phyloP scores from a whole-genome alignment of 805 yeast species.

The Metschnikowia continentalis region DNA sequence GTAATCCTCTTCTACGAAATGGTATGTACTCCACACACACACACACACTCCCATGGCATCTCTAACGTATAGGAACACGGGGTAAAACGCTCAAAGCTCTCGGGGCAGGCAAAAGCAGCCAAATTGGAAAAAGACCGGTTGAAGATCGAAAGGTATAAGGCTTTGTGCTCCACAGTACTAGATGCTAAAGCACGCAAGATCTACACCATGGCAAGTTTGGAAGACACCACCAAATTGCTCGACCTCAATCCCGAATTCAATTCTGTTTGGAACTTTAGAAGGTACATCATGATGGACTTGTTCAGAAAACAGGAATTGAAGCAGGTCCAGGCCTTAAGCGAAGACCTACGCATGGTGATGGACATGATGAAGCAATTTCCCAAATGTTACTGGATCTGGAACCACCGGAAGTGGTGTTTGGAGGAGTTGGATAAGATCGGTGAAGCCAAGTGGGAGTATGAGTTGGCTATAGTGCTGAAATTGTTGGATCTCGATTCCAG shows the following conservation, averaged over 20 bases:
- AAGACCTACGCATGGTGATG: conserved; percentile 62
- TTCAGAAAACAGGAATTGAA: conserved; percentile 16
- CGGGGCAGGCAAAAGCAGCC: conserved; percentile 50
- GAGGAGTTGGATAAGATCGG: conserved; percentile 40
- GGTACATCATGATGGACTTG: conserved; percentile 54
- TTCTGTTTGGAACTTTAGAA: conserved; percentile 84
- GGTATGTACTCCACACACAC: conserved; percentile 5
- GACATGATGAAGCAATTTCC: conserved; percentile 62
- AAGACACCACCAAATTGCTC: conserved; percentile 54
- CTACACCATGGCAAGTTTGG: conserved; percentile 37
- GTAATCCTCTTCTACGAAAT: conserved; percentile 1
- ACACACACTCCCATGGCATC: background rate
- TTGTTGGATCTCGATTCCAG: conserved; percentile 71
- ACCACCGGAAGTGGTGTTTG: conserved; percentile 82
- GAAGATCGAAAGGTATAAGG: conserved; percentile 54
- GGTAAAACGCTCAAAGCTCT: conserved; percentile 54
- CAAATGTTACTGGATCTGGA: conserved; percentile 97
- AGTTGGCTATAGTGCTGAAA: conserved; percentile 64
- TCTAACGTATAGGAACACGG: conserved; percentile 56
- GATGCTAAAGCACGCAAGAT: conserved; percentile 16
- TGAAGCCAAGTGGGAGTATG: conserved; percentile 62
- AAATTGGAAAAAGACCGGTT: conserved; percentile 56
- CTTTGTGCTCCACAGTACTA: conserved; percentile 44
- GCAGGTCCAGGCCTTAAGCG: conserved; percentile 27
- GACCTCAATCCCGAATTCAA: conserved; percentile 79